Evolutionary conservation across 1,284 basidiomycete genomes (phyloP).

Genomic region (Vanrija sp.): DNA sequence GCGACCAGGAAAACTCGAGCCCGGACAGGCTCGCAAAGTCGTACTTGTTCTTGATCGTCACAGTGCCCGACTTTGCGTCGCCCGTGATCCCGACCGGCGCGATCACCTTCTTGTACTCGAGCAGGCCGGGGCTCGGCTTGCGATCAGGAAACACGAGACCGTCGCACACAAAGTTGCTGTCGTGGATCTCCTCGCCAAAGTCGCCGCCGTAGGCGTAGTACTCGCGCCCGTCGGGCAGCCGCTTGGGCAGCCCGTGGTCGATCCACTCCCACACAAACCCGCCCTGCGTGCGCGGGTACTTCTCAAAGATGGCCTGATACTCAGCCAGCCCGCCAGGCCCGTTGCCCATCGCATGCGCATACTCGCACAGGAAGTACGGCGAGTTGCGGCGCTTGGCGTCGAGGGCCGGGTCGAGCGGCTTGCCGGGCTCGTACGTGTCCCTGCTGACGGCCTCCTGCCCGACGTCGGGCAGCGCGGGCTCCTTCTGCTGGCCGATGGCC

Average conservation of each 20-base stretch:
- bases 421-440: not conserved
- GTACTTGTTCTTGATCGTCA: constrained; percentile 10
- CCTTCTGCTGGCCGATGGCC: constrained; percentile 13
- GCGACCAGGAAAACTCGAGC: constrained; percentile 16
- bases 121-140: constrained; percentile 9
- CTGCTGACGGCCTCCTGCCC: not conserved
- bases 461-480: not conserved
- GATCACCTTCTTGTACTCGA: constrained; percentile 10
- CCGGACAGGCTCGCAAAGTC: constrained; percentile 16
- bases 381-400: not conserved
- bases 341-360: constrained; percentile 26
- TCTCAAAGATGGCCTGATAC: constrained; percentile 19
- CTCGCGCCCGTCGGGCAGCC: constrained; percentile 4
- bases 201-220: constrained; percentile 27
- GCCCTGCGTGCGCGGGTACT: constrained; percentile 20
- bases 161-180: constrained; percentile 18
- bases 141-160: constrained; percentile 18
- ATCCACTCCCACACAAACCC: constrained; percentile 36
- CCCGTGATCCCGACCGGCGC: constrained; percentile 6
- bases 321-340: constrained; percentile 19
- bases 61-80: not conserved
- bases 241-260: constrained; percentile 22
- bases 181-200: constrained; percentile 25
- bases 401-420: not conserved
- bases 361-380: constrained; percentile 21